These are phyloP conservation scores for Crithidia expoeki DNA, from an alignment of 208 protist species.

Conservation along the genomic window DNA sequence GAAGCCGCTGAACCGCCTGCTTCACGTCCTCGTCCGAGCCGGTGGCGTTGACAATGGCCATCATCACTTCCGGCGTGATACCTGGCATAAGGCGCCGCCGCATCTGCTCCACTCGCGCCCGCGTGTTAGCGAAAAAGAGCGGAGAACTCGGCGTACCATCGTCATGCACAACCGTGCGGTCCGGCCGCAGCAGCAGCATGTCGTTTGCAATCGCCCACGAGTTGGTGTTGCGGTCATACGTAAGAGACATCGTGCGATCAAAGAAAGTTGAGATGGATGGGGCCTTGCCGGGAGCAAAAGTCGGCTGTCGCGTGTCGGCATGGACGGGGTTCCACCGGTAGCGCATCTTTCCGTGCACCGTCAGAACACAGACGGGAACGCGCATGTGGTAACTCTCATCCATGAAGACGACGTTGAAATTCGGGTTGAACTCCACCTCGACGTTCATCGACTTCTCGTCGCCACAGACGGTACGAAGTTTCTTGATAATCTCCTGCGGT, in stretches of 20 bases:
- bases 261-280: slow-evolving; percentile 77
- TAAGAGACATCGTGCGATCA: slow-evolving; percentile 78
- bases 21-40: slow-evolving; percentile 53
- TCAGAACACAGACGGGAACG: slow-evolving; percentile 68
- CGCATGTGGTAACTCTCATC: slow-evolving; percentile 49
- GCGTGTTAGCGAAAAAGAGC: slow-evolving; percentile 76
- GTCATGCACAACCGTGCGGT: slow-evolving; percentile 65
- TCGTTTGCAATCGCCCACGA: slow-evolving; percentile 76
- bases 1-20: slow-evolving; percentile 34
- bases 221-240: slow-evolving; percentile 33
- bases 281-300: slow-evolving; percentile 38
- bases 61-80: slow-evolving; percentile 62
- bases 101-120: slow-evolving; percentile 63
- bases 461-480: slow-evolving; percentile 53
- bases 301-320: slow-evolving; percentile 34
- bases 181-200: slow-evolving; percentile 81
- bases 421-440: slow-evolving; percentile 59
- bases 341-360: slow-evolving; percentile 76
- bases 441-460: slow-evolving; percentile 47
- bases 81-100: slow-evolving; percentile 54
- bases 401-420: slow-evolving; percentile 68
- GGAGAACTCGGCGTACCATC: slow-evolving; percentile 47
- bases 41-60: slow-evolving; percentile 41
- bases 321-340: slow-evolving; percentile 67
- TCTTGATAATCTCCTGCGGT: slow-evolving; percentile 46